Evolutionary conservation across 2,329 filamentous ascomycete genomes (phyloP), one percentile per base, ranked within the genome.

Genomic region (Aspergillus glaucus): DNA sequence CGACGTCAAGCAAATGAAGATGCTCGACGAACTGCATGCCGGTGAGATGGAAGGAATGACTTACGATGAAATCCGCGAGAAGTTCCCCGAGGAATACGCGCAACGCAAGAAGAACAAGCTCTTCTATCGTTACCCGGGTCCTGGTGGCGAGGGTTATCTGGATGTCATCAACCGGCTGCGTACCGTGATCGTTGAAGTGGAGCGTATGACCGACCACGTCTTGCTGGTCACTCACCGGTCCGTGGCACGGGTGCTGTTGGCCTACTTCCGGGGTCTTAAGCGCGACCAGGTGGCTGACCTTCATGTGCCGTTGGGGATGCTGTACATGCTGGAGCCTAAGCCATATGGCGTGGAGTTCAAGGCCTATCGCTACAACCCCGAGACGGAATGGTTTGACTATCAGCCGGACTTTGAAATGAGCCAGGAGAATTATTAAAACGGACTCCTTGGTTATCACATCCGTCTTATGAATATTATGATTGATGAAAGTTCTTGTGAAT

Each of bases 271-370:
- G 75, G 91, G 95, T 50, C 76, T 97, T 46, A 90, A 87, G 44
- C 79, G 91, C 32, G 85, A 95, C 55, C 87, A 95, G 62, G 94
- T 98, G 52, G 92, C 93, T 10, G 89, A 96, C 60, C 80, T 98
- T 53, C 92, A 97, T 63, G 88, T 96, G 42, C 93, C 93, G 0
- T 75, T 98, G 44, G 93, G 93, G 15, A 91, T 95, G 77, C 77
- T 96, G 6, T 98, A 95, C 68, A 88, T 90, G 58, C 86, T 98
- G 43, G 92, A 98, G 70, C 93, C 93, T 55, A 96, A 96, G 77
- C 93, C 93, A 1, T 98, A 98, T 58, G 93, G 93, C 12, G 91
- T 96, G 50, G 92, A 95, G 52, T 96, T 97, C 74, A 92, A 95
- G 67, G 92, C 90, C 0, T 98, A 95, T 75, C 82, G 84, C 52